Conservation (phyloP, 495 filamentous ascomycete species). For the Penicillium roqueforti region DNA sequence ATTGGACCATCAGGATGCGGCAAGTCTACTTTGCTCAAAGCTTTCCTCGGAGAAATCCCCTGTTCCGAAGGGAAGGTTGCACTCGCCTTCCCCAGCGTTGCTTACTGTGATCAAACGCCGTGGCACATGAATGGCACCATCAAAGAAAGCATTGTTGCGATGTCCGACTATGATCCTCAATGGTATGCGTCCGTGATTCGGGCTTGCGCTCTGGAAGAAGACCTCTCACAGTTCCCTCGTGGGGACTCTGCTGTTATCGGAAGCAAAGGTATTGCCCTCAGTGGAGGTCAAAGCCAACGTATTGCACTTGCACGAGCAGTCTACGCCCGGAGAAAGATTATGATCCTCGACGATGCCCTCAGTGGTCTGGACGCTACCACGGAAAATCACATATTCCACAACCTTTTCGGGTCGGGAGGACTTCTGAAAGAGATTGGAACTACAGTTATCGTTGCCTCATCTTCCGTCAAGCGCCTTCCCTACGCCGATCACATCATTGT, state of each 20-base stretch:
- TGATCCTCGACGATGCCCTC: conserved; percentile 58
- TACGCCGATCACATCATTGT: conserved; percentile 52
- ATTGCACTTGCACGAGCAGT: conserved; percentile 57
- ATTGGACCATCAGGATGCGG: conserved; percentile 59
- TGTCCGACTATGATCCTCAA: conserved; percentile 48
- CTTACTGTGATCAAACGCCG: conserved; percentile 50
- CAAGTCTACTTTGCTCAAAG: conserved; percentile 56
- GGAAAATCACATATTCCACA: conserved; percentile 56
- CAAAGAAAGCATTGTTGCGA: conserved; percentile 53
- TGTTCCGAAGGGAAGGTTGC: conserved; percentile 37
- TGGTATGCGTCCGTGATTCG: conserved; percentile 61
- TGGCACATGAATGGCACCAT: conserved; percentile 59
- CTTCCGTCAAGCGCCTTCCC: conserved; percentile 46
- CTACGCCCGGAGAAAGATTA: conserved; percentile 51
- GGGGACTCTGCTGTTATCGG: conserved; percentile 59
- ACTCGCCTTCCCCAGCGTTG: conserved; percentile 37
- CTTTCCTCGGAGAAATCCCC: conserved; percentile 54
- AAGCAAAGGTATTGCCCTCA: conserved; percentile 59
- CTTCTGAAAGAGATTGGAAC: conserved; percentile 46
- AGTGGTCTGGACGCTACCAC: conserved; percentile 58
- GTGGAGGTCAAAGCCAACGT: conserved; percentile 64
- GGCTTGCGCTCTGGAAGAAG: conserved; percentile 58
- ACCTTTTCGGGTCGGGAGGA: conserved; percentile 51
- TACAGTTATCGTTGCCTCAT: conserved; percentile 52
- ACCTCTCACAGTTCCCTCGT: conserved; percentile 50